Base-by-base conservation (phyloP, 495 filamentous ascomycete genomes). In the Aspergillus saccharolyticus region DNA sequence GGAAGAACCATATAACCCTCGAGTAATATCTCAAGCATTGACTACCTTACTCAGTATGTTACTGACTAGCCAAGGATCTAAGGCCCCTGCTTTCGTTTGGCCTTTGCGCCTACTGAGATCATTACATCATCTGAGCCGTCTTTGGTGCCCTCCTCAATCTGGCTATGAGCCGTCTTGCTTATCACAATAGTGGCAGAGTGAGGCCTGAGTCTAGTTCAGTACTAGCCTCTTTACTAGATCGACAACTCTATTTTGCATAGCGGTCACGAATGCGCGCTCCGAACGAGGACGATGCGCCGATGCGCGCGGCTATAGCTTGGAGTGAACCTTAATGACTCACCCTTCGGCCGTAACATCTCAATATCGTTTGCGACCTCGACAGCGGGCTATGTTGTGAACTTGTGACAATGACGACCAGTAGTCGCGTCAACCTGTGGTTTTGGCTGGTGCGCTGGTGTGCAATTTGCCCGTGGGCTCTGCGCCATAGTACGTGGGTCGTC, bases 221-320 rank as follows among this genome's bases (percentile, higher is more conserved):
- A 39, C 33, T 39, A 39, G 33, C 33, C 33, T 39, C 17, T 16
- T 15, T 7, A 28, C 16, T 30, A 50, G 47, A 50, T 50, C 47
- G 47, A 24, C 47, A 50, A 50, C 47, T 50, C 47, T 50, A 50
- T 50, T 50, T n/a, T 50, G 14, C 47, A 50, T 50, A 28, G 25
- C 9, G 4, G 9, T 28, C 47, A 30, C 9, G 47, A 17, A 16
- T 24, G 21, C 15, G 20, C 47, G 24, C 24, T 28, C 47, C 47
- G 47, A 30, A 50, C 15, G 47, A 24, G 28, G 33, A 12, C 33
- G 33, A 18, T 28, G 24, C 28, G 47, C 47, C 47, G 47, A 50
- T 50, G 28, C 47, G 47, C 22, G 47, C 47, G 28, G 21, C 17
- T 50, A 50, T 50, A 28, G 47, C 33, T 30, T 50, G 22, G 17